A percentile compares a stretch with the other conserved stretches of the same genome.
phyloP scores from a whole-genome alignment of 306 rosid species.

The Prunus campanulata region DNA sequence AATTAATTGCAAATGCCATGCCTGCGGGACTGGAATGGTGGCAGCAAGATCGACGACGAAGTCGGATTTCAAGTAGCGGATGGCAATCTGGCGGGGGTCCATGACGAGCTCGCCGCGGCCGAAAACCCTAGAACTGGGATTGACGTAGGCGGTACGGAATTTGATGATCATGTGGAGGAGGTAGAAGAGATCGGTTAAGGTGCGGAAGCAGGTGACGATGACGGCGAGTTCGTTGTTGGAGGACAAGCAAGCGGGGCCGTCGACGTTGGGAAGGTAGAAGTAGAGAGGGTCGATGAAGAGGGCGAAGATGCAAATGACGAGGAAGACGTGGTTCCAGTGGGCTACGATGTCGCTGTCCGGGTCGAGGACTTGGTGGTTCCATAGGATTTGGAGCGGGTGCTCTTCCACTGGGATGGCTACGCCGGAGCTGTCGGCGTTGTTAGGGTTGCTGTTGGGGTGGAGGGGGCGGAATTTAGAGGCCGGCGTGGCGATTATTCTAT shows the following conservation, averaged over 20 bases:
- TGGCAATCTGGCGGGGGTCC: constrained; percentile 62
- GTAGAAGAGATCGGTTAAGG: constrained; percentile 75
- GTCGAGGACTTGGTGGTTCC: constrained; percentile 76
- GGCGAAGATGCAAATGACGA: constrained; percentile 58
- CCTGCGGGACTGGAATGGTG: constrained; percentile 82
- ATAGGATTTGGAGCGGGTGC: constrained; percentile 51
- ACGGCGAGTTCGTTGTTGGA: constrained; percentile 35
- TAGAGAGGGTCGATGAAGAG: constrained; percentile 86
- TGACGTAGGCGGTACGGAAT: constrained; percentile 79
- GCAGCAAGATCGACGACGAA: constrained; percentile 89
- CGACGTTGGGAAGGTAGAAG: constrained; percentile 67
- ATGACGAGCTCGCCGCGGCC: constrained; percentile 89
- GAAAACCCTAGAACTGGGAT: constrained; percentile 75
- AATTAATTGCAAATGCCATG: neutral
- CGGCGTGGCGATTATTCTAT: constrained; percentile 65
- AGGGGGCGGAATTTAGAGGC: constrained; percentile 61
- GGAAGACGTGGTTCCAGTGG: constrained; percentile 78
- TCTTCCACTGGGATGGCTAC: constrained; percentile 32
- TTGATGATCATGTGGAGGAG: constrained; percentile 70
- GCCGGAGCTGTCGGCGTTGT: constrained; percentile 23
- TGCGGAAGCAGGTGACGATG: constrained; percentile 50
- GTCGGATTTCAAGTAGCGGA: constrained; percentile 68
- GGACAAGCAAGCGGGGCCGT: constrained; percentile 65
- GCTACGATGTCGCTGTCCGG: constrained; percentile 80
- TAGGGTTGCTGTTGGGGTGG: constrained; percentile 48